Evolutionary conservation across 2,329 filamentous ascomycete genomes (phyloP), one percentile per base, ranked within the genome.

Genomic region (Penicillium sp.): DNA sequence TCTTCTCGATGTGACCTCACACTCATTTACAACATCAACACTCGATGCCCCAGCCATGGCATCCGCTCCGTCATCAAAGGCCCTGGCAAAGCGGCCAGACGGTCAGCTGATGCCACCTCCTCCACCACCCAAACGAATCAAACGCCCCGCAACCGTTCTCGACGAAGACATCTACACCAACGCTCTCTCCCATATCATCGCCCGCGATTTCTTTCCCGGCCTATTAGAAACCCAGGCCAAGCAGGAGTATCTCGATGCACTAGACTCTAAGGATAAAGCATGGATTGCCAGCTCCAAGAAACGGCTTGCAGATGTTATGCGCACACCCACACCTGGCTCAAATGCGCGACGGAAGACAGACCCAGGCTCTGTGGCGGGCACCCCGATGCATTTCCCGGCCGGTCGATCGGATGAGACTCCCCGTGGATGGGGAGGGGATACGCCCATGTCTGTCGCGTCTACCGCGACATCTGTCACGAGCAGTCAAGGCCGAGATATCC

Each of bases 151-250:
- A 64, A 90, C 89, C 64, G 88, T 97, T 30, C 85, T 99, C 30
- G 92, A 97, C 75, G 95, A 99, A 82, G 94, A 99, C 68, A 88
- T 90, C 56, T 99, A 99, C 77, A 95, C 92, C 2, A 88, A 93
- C 60, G 90, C 91, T 0, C 83, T 99, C 30, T 97, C 93, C 0
- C 89, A 95, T 68, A 98, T 99, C 73, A 97, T 99, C 65, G 92
- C 92, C 10, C 88, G 95, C 66, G 95, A 99, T 81, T 99, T 96
- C 81, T 99, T 98, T 71, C 95, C 95, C 0, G 95, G 94, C 0
- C 83, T 99, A 0, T 81, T 93, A 4, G 93, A 98, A 75, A 89
- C 88, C 14, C 88, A 96, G 70, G 89, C 89, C 0, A 93, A 97
- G 75, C 89, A 93, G 74, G 95, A 99, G 70, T 98, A 97, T 69